Evolutionary conservation across 306 rosid genomes (phyloP), one percentile per base, ranked within the genome.

Genomic region (Quercus agrifolia): DNA sequence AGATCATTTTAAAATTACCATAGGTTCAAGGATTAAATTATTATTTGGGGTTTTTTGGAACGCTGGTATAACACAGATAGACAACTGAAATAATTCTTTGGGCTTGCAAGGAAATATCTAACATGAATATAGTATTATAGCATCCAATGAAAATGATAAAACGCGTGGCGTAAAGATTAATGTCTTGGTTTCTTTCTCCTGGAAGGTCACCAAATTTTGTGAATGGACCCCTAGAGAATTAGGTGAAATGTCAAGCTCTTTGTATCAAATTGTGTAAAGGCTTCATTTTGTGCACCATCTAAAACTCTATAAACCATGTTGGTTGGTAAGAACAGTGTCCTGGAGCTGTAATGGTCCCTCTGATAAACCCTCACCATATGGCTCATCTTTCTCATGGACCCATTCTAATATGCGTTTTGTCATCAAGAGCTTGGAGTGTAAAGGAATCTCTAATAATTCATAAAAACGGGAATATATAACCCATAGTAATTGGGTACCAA

Each of bases 281-380:
- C 73, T 71, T 74, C 46, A 81, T 73, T 72, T 78, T 70, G 49
- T 77, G 84, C 79, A 75, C 59, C 80, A 74, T 86, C 87, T 69
- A 49, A 49, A 49, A 1, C 17, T 49, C 15, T 49, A 41, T 41
- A 80, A 76, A 83, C 85, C 85, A 69, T 56, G 35, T 74, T 21
- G 79, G 61, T 81, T 72, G 75, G 84, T 73, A 56, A 82, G 85
- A 81, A 67, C 77, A 58, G 27, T 17, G 71, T 75, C 33, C 9
- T 30, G 73, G 64, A 82, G 77, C 9, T 23, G 73, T 64, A 82
- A 79, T 59, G 82, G 86, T 67, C 89, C 70, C 14, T 71, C 23
- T 30, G 31, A 67, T 86, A 67, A 75, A 56, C 61, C 71, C 59
- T 17, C 69, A 27, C 71, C 78, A 25, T 57, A 14, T 75, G 82